Evolutionary conservation across 768 basidiomycete genomes (phyloP), one percentile per base, ranked within the genome.

Genomic region (Auricularia sp.): DNA sequence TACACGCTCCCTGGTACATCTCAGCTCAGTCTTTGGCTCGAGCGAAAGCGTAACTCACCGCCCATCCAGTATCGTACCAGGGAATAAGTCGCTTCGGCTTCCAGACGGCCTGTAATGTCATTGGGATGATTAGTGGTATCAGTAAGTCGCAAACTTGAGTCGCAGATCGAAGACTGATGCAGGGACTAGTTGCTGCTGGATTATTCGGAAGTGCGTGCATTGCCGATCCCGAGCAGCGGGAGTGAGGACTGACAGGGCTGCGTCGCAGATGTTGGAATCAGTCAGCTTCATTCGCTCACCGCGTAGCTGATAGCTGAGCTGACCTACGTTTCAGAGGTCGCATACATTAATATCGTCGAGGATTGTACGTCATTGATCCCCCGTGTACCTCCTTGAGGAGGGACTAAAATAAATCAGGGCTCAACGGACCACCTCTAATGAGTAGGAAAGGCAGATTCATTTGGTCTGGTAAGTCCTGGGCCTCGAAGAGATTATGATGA

Each of bases 331-430:
- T 3, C 39, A 56, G 21, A 86, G 76, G 78, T 84, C 34, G 72
- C 82, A 16, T 85, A 85, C 67, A 78, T 81, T 62, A 80, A 79
- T 66, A 70, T 87, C 34, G 67, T 87, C 2, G 79, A 84, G 61
- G 80, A 77, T 16, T 71, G 79, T 51, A 21, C 47, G 47, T 1
- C 11, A 18, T 6, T 18, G 5, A 14, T 42, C 16, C 6, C 11
- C 18, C 18, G 43, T 18, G 43, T 44, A 11, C 43, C 43, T 18
- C 18, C 18, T 3, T 44, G 43, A 11, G 43, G 43, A 44, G 11
- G 43, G 11, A 18, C 43, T 44, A 11, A 18, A 44, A 29, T 2
- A 29, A 29, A 29, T 29, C 21, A 51, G 47, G 56, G 69, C 76
- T 83, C 69, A 70, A 75, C 7, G 85, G 84, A 0, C 86, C 85